Percentiles rank a stretch among this genome's conserved stretches.
Conservation (phyloP, 805 yeast genomes). For the Clavispora phyllophila region DNA sequence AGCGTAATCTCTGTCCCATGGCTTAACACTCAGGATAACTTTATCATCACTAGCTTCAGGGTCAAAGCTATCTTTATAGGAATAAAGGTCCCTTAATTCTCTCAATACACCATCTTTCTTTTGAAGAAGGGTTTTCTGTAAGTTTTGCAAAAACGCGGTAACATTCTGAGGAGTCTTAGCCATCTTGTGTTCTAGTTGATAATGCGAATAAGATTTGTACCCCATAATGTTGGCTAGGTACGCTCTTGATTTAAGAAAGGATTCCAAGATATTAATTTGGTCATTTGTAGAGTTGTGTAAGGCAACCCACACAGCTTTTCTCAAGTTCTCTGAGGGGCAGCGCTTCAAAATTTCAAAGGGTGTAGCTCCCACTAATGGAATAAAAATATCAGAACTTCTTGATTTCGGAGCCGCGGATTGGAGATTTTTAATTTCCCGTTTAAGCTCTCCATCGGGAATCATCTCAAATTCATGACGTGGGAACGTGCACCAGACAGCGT, state of each 20-base stretch:
- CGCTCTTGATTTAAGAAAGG: constrained; percentile 61
- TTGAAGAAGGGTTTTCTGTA: constrained; percentile 45
- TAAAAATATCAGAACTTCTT: constrained; percentile 4
- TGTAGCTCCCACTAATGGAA: constrained; percentile 49
- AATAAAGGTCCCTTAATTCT: constrained; percentile 52
- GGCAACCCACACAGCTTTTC: constrained; percentile 71
- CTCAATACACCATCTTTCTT: constrained; percentile 39
- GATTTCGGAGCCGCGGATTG: constrained; percentile 21
- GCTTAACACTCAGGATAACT: constrained; percentile 49
- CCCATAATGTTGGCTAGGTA: constrained; percentile 72
- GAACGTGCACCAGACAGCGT: constrained; percentile 34
- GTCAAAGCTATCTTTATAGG: constrained; percentile 18
- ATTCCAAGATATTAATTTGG: constrained; percentile 58
- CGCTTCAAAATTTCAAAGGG: constrained; percentile 62
- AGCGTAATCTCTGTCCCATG: constrained; percentile 88
- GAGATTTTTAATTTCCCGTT: constrained; percentile 21
- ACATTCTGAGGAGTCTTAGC: constrained; percentile 79
- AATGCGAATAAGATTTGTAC: constrained; percentile 62
- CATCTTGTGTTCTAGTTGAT: constrained; percentile 86
- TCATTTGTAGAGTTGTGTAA: constrained; percentile 59
- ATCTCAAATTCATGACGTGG: constrained; percentile 25
- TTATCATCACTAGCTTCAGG: constrained; percentile 26
- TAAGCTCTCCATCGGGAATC: constrained; percentile 19
- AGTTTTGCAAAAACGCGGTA: constrained; percentile 54
- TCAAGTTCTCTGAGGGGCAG: constrained; percentile 49